Evolutionary conservation across 306 rosid species (phyloP).

Genomic region (Gleditsia sinensis): DNA sequence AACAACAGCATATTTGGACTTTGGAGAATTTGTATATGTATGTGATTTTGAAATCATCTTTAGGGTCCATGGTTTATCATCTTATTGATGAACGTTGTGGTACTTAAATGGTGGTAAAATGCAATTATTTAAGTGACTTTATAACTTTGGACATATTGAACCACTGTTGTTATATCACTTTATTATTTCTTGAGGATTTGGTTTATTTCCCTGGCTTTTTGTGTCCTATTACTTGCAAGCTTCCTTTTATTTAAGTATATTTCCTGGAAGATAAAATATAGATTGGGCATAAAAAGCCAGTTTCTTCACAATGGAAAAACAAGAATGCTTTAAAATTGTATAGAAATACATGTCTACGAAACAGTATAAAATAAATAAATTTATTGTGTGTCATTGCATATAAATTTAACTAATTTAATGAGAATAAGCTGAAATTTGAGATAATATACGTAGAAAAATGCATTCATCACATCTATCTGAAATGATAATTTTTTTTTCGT

Average conservation of each 20-base stretch:
- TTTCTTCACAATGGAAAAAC: neutral
- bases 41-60: neutral
- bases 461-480: neutral
- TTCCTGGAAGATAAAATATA: neutral
- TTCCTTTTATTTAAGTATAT: slow-evolving; percentile 4
- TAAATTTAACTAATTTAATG: neutral
- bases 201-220: neutral
- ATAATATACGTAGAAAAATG: neutral
- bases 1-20: slow-evolving; percentile 4
- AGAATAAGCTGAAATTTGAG: neutral
- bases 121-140: neutral
- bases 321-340: slow-evolving; percentile 1
- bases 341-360: neutral
- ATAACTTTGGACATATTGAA: neutral
- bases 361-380: neutral
- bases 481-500: neutral
- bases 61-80: neutral
- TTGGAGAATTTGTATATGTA: slow-evolving; percentile 7
- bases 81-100: slow-evolving; percentile 2
- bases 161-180: neutral
- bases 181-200: slow-evolving; percentile 8
- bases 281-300: neutral
- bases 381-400: neutral
- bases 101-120: neutral
- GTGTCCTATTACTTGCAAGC: neutral